These are phyloP conservation scores for Pecoramyces ruminantium DNA, from an alignment of 192 early-diverging fungal species.

Conservation along the genomic window DNA sequence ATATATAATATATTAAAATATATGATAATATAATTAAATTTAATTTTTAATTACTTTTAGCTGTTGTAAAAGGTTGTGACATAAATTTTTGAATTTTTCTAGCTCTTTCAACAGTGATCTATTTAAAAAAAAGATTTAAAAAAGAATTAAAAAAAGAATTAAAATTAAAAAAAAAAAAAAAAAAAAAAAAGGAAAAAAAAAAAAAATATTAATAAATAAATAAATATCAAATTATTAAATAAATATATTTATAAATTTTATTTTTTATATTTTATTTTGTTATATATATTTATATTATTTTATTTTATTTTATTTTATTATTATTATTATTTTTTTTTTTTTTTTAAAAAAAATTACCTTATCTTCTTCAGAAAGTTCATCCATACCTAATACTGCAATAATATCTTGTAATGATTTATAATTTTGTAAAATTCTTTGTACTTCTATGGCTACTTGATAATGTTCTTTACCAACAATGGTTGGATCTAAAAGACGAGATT, in stretches of 20 bases:
- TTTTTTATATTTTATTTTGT: too few relatives aligned
- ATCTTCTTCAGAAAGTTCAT: slow-evolving; percentile 96
- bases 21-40: too few relatives aligned
- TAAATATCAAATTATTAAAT: too few relatives aligned
- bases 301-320: too few relatives aligned
- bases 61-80: slow-evolving; percentile 94
- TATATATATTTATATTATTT: too few relatives aligned
- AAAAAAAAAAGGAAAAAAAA: too few relatives aligned
- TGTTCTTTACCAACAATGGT: slow-evolving; percentile 90
- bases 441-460: slow-evolving; percentile 81
- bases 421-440: slow-evolving; percentile 91
- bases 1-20: too few relatives aligned
- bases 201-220: neutral
- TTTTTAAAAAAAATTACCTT: slow-evolving; percentile 29
- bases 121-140: too few relatives aligned
- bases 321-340: too few relatives aligned
- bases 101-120: slow-evolving; percentile 87
- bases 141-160: too few relatives aligned
- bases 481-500: slow-evolving; percentile 94
- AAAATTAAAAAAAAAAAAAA: too few relatives aligned
- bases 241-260: too few relatives aligned
- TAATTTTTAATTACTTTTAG: slow-evolving; percentile 88
- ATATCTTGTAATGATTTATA: slow-evolving; percentile 99
- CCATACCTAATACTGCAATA: slow-evolving; percentile 99
- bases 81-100: slow-evolving; percentile 99